Evolutionary conservation across 169 alveolate genomes (phyloP).

Genomic region (Plasmodium gonderi): DNA sequence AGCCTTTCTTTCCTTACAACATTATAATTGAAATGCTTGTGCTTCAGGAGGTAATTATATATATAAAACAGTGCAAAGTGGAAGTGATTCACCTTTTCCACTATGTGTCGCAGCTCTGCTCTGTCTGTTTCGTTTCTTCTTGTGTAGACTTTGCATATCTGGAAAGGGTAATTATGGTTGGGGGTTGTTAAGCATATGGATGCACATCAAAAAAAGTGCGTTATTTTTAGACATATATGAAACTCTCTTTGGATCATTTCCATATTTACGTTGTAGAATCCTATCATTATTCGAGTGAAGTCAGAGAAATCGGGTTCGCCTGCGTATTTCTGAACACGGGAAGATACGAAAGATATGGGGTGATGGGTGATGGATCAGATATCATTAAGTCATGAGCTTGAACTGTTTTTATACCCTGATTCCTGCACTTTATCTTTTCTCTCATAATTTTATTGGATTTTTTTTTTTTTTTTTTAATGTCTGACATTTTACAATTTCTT

Average conservation of each 20-base stretch:
- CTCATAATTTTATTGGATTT: not conserved
- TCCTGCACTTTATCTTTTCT: too few relatives aligned
- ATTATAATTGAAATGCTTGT: slow-evolving; percentile 48
- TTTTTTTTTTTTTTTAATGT: not conserved
- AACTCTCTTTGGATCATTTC: not conserved
- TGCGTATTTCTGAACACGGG: slow-evolving; percentile 18
- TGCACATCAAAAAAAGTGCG: not conserved
- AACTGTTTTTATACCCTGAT: too few relatives aligned
- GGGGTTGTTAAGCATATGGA: too few relatives aligned
- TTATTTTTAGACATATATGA: not conserved
- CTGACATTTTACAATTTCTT: too few relatives aligned
- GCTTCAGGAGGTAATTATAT: slow-evolving; percentile 32
- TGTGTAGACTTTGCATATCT: slow-evolving; percentile 50
- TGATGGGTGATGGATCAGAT: not conserved
- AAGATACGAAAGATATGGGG: not conserved
- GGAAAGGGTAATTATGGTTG: not conserved
- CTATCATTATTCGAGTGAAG: slow-evolving; percentile 44
- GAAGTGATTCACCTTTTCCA: slow-evolving; percentile 47
- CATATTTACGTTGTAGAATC: slow-evolving; percentile 36
- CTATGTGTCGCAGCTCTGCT: slow-evolving; percentile 6
- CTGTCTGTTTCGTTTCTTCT: slow-evolving; percentile 30
- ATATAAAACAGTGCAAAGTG: slow-evolving; percentile 32
- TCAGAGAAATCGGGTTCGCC: slow-evolving; percentile 72
- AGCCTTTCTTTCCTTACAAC: slow-evolving; percentile 12
- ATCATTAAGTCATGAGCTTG: not conserved